Base-by-base conservation (phyloP, 306 rosid genomes). In the Pyrus bretschneideri region DNA sequence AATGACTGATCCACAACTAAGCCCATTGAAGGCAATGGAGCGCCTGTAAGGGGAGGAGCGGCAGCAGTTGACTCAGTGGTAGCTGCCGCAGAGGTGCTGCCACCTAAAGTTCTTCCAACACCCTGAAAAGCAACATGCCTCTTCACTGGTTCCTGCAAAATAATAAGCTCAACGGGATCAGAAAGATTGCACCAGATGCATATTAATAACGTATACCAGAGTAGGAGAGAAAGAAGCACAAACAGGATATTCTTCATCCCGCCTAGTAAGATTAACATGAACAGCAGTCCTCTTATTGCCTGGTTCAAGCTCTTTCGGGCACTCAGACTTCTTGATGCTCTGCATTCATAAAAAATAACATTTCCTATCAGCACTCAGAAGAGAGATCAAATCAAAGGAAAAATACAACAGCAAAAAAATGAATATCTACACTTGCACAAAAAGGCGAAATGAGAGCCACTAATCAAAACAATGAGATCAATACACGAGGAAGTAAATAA, bases 301-400 rank as follows among this genome's bases (percentile, higher is more conserved):
- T 2, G 97, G 97, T 75, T 82, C 90, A 74, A 95, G 99, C 81
- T 95, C 99, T 80, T 51, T 81, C 23, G 99, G 99, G 75, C 97
- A 92, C 79, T 89, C 90, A n/a, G 96, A 88, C 45, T 82, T 89
- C 86, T 61, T 91, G 84, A 95, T 89, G 89, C 99, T 95, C 99
- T 95, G 89, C 75, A 81, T 73, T 62, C 25, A 81, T 18, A 61
- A 42, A 44, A 45, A 62, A 30, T 33, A 40, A 25, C 59, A 73
- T 61, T 18, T 25, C 21, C 57, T 30, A 62, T 62, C 45, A 17
- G 14, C 2, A 30, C 69, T 64, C 3, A 45, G 31, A 45, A 44
- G 55, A 55, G 14, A 58, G 67, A 45, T 74, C 22, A 42, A 74
- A 61, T 60, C 29, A 74, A 46, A 67, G 19, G 22, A 27, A 38